Base-by-base conservation (phyloP, 2,329 filamentous ascomycete species). In the Fusarium paranaense region DNA sequence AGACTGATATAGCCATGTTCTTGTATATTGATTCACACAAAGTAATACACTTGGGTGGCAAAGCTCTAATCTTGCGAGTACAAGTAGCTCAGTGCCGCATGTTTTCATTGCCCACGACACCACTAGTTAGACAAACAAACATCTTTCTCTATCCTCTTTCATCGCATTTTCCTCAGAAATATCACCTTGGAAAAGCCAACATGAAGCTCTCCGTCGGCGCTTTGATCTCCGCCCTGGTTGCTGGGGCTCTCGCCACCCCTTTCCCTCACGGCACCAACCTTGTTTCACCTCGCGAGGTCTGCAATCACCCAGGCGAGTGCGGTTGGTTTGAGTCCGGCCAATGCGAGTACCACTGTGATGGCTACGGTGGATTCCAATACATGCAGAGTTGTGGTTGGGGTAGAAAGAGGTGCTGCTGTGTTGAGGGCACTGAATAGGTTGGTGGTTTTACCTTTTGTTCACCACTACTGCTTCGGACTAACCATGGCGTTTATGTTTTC, bases 341-440 rank as follows among this genome's bases (percentile, higher is more conserved):
- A 47, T 64, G 62, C 50, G 62, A 64, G 52, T 47, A 64, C 16
- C 52, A 64, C 27, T 64, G 62, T 18, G 52, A 64, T 5, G 52
- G 52, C 6, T 59, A 64, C 13, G 62, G 52, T 4, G 62, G 62
- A n/a, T 64, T 64, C 13, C 38, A 58, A 40, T 58, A 37, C 30
- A 64, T 59, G 62, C 62, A 64, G 38, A 14, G 11, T 20, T 64
- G 62, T 8, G 62, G 62, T 32, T 64, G 38, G 30, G 10, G 13
- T 8, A 42, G 52, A 35, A 59, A 64, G 52, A 64, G 52, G 14
- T 64, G 62, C 32, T 64, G 62, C 52, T 64, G 62, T 8, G 50
- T 64, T n/a, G 20, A 58, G 3, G 14, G 42, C 5, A 62, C 60
- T 22, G 22, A 54, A 30, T 38, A 62, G 33, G 59, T 62, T 33